phyloP scores from a whole-genome alignment of 2,329 filamentous ascomycete species.

The Sclerotinia subarctica region DNA sequence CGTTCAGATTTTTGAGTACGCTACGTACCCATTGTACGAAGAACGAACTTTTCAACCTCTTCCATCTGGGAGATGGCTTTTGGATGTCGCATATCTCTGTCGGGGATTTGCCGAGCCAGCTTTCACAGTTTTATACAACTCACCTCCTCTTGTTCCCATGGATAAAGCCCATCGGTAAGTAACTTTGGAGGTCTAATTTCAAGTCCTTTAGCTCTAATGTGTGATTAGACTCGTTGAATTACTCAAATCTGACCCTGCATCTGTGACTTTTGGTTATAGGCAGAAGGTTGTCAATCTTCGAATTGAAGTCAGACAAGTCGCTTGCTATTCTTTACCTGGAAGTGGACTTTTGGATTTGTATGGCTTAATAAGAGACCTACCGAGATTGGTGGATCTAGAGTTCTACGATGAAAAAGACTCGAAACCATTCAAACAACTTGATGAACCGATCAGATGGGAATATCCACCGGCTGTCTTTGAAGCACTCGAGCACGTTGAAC shows the following conservation, averaged over 20 bases:
- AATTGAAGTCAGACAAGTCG: constrained; percentile 43
- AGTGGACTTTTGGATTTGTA: constrained; percentile 54
- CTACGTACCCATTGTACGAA: constrained; percentile 54
- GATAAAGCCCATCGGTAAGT: constrained; percentile 44
- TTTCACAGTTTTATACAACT: constrained; percentile 67
- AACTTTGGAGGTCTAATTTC: too few species aligned
- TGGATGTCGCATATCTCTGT: constrained; percentile 60
- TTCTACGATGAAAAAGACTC: constrained; percentile 69
- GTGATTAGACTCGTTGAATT: constrained; percentile 46
- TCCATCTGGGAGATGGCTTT: constrained; percentile 57
- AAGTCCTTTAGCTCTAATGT: not conserved
- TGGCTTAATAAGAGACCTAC: constrained; percentile 59
- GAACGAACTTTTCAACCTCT: constrained; percentile 44
- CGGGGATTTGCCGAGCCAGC: constrained; percentile 68
- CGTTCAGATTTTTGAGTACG: constrained; percentile 65
- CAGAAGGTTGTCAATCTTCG: constrained; percentile 36
- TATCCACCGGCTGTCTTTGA: constrained; percentile 66
- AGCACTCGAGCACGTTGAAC: constrained; percentile 57
- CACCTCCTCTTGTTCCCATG: constrained; percentile 59
- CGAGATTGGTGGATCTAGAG: constrained; percentile 65
- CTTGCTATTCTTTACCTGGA: constrained; percentile 52
- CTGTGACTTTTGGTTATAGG: constrained; percentile 35
- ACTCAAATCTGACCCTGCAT: constrained; percentile 41
- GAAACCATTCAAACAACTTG: constrained; percentile 60
- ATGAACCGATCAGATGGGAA: constrained; percentile 60